phyloP scores from a whole-genome alignment of 2,329 filamentous ascomycete species.

The Monilinia laxa region DNA sequence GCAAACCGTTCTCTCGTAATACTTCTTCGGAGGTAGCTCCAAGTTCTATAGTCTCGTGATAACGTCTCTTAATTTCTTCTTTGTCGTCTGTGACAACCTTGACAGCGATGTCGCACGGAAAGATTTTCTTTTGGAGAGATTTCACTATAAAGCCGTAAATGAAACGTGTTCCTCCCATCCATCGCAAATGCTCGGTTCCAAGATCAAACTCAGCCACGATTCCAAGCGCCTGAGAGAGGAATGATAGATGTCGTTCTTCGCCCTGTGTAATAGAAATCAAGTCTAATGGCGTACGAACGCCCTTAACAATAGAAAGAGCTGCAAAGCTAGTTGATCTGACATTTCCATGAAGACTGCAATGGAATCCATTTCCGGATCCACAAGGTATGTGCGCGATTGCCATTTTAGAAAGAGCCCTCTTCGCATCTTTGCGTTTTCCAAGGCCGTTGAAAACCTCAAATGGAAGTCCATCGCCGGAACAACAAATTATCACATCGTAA shows the following conservation, averaged over 20 bases:
- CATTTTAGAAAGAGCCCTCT: constrained; percentile 67
- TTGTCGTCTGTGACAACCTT: constrained; percentile 78
- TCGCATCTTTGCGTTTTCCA: constrained; percentile 70
- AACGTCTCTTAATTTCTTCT: constrained; percentile 67
- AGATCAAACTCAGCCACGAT: constrained; percentile 87
- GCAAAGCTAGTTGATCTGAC: constrained; percentile 57
- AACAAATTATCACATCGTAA: constrained; percentile 81
- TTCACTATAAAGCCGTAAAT: constrained; percentile 75
- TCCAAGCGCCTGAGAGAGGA: constrained; percentile 83
- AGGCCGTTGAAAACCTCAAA: constrained; percentile 94
- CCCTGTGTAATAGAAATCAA: constrained; percentile 85
- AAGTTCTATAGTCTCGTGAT: constrained; percentile 49
- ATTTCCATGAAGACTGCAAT: constrained; percentile 75
- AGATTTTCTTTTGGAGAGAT: constrained; percentile 71
- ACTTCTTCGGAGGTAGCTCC: not conserved
- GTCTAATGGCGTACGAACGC: constrained; percentile 73
- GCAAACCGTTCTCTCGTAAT: constrained; percentile 24
- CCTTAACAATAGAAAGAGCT: constrained; percentile 81
- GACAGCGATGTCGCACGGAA: constrained; percentile 82
- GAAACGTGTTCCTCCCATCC: constrained; percentile 82
- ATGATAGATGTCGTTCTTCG: constrained; percentile 68
- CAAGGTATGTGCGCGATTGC: constrained; percentile 84
- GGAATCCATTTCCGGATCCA: constrained; percentile 88
- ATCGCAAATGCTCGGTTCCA: constrained; percentile 82
- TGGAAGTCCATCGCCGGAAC: constrained; percentile 85